Conservation (phyloP, 2,329 filamentous ascomycete genomes). For the Penicillium sp. region DNA sequence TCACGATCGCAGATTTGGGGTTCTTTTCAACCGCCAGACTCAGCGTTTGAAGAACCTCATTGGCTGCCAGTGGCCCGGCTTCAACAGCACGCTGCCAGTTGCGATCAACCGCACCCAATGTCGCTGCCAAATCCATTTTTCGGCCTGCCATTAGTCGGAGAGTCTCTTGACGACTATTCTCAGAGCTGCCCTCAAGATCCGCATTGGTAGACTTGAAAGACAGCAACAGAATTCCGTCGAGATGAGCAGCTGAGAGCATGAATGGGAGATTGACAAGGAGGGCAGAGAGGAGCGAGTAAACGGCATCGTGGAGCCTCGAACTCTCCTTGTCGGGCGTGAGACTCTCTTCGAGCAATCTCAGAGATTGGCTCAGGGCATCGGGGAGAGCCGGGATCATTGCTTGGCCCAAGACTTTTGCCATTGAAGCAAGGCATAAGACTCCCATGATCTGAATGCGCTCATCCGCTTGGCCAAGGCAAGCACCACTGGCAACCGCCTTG, state of each 20-base stretch:
- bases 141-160: conserved; percentile 64
- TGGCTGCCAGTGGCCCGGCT: conserved; percentile 58
- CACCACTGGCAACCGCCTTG: conserved; percentile 65
- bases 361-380: conserved; percentile 62
- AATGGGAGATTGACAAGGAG: conserved; percentile 79
- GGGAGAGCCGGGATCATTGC: conserved; percentile 79
- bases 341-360: conserved; percentile 64
- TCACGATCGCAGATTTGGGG: conserved; percentile 69
- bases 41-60: conserved; percentile 65
- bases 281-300: conserved; percentile 71
- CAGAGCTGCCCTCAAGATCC: conserved; percentile 55
- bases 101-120: conserved; percentile 65
- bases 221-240: conserved; percentile 65
- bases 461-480: conserved; percentile 70
- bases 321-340: conserved; percentile 51
- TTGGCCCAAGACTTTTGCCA: conserved; percentile 81
- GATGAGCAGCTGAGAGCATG: conserved; percentile 71
- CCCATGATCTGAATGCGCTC: conserved; percentile 71
- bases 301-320: conserved; percentile 69
- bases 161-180: conserved; percentile 62
- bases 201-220: conserved; percentile 66
- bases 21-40: conserved; percentile 68
- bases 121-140: conserved; percentile 68
- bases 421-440: conserved; percentile 80
- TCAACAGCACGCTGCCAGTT: conserved; percentile 64